These are phyloP conservation scores for Podila verticillata DNA, from an alignment of 192 early-diverging fungal species.

Conservation along the genomic window DNA sequence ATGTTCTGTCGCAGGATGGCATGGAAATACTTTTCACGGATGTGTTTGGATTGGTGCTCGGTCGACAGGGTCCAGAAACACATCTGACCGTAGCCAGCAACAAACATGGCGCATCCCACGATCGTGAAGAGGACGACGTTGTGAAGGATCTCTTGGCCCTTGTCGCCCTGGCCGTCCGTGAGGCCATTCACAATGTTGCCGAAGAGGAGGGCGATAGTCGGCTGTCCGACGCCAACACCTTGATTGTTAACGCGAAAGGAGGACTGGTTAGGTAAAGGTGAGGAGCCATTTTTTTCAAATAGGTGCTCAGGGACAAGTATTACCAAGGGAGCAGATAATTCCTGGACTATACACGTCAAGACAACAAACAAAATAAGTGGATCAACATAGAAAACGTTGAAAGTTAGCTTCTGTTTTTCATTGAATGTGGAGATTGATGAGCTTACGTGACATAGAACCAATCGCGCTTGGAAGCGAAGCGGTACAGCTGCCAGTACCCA, in stretches of 20 bases:
- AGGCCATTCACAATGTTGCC: slow-evolving; percentile 15
- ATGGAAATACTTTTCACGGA: slow-evolving; percentile 80
- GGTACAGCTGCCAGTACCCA: slow-evolving; percentile 64
- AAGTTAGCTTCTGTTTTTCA: not conserved
- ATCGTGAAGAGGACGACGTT: slow-evolving; percentile 21
- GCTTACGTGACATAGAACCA: slow-evolving; percentile 42
- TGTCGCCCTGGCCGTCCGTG: not conserved
- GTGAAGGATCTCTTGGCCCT: not conserved
- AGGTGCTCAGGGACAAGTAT: not conserved
- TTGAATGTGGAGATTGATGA: not conserved
- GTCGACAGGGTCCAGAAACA: slow-evolving; percentile 65
- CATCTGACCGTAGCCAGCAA: slow-evolving; percentile 66
- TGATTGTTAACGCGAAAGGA: not conserved
- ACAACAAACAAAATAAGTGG: not conserved
- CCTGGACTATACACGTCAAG: slow-evolving; percentile 2
- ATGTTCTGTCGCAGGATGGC: slow-evolving; percentile 87
- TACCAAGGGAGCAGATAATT: slow-evolving; percentile 22
- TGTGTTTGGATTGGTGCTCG: slow-evolving; percentile 60
- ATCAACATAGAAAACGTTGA: not conserved
- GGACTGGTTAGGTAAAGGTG: too few species aligned
- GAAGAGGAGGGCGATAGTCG: slow-evolving; percentile 20
- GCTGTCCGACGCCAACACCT: slow-evolving; percentile 28
- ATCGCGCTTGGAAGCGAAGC: slow-evolving; percentile 70
- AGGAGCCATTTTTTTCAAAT: too few species aligned
- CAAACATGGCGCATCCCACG: slow-evolving; percentile 64